Evolutionary conservation across 345 rosid species (phyloP), one percentile per base, ranked within the genome.

Genomic region (Noccaea caerulescens): DNA sequence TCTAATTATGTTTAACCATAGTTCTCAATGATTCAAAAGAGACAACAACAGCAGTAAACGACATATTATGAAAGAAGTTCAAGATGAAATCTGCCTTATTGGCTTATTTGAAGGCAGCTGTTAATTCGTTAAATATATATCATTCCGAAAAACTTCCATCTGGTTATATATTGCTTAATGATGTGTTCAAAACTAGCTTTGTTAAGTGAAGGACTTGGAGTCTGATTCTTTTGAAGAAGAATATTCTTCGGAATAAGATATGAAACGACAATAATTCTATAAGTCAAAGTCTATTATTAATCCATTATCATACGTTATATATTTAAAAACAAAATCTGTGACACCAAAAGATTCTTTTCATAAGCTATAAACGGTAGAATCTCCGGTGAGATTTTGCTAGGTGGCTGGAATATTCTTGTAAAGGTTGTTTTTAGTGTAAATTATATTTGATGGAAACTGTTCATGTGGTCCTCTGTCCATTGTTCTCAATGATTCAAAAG

Each of bases 351-450:
- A 55, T 8, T 54, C 11, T 9, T 8, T 9, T 13, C 41, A 11
- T 27, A 27, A 14, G 4, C 25, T 6, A 3, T 27, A 6, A 27
- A 25, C 8, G 33, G 23, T 55, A 18, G 63, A 68, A 55, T 55
- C 72, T 55, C 53, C 43, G 34, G 44, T 55, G 63, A 43, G 54
- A 34, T 54, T 7, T 43, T 52, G 44, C 20, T 54, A 18, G 61
- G 63, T 55, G 44, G 44, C 12, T 68, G 63, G 72, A 43, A 68
- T 68, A 68, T 68, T 68, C 63, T 43, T 38, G 30, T 27, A 27
- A 27, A 27, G 30, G 30, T 27, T 27, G 39, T 55, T 53, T 41
- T 33, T 43, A 56, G 54, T 44, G 54, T 43, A 33, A 55, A n/a
- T 44, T 43, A 56, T 45, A 55, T 68, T 68, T 68, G 44, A 55